Percentiles rank a stretch among this genome's conserved stretches.
Evolutionary conservation across 2,329 filamentous ascomycete species (phyloP).

Genomic region (Epichloe gansuensis): DNA sequence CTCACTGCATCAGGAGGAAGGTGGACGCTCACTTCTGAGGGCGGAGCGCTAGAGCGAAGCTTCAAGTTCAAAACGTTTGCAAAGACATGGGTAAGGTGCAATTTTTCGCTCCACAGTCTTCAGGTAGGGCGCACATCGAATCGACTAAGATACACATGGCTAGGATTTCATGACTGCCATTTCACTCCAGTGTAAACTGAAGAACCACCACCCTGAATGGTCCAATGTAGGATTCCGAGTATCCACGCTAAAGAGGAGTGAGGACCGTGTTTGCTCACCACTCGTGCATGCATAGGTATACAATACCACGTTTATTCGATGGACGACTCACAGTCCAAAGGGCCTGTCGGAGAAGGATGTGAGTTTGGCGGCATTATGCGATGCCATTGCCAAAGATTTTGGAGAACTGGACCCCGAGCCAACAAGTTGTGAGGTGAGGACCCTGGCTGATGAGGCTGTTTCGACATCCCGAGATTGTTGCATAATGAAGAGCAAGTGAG

Average conservation of each 20-base stretch:
- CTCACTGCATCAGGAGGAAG: slow-evolving; percentile 26
- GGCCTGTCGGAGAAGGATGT: slow-evolving; percentile 56
- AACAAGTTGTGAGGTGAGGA: slow-evolving; percentile 24
- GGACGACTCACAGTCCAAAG: slow-evolving; percentile 58
- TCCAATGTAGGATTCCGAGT: slow-evolving; percentile 43
- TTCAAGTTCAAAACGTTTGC: slow-evolving; percentile 55
- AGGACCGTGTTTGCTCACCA: not conserved
- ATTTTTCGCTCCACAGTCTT: not conserved
- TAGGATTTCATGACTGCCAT: slow-evolving; percentile 67
- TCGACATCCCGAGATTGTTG: slow-evolving; percentile 42
- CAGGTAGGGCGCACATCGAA: not conserved
- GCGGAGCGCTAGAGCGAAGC: slow-evolving; percentile 44
- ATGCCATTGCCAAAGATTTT: slow-evolving; percentile 42
- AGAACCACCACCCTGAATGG: slow-evolving; percentile 67
- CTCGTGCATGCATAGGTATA: slow-evolving; percentile 39
- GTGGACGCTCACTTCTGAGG: slow-evolving; percentile 40
- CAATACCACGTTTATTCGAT: slow-evolving; percentile 57
- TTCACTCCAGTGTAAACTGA: slow-evolving; percentile 52
- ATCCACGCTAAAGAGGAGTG: not conserved
- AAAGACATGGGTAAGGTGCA: slow-evolving; percentile 47
- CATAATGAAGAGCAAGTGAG: slow-evolving; percentile 26
- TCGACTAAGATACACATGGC: not conserved
- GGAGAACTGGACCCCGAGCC: slow-evolving; percentile 36
- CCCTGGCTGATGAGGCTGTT: slow-evolving; percentile 34
- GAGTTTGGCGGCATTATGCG: slow-evolving; percentile 49